Evolutionary conservation across 2,329 filamentous ascomycete genomes (phyloP).

Genomic region (Didymella keratinophila): DNA sequence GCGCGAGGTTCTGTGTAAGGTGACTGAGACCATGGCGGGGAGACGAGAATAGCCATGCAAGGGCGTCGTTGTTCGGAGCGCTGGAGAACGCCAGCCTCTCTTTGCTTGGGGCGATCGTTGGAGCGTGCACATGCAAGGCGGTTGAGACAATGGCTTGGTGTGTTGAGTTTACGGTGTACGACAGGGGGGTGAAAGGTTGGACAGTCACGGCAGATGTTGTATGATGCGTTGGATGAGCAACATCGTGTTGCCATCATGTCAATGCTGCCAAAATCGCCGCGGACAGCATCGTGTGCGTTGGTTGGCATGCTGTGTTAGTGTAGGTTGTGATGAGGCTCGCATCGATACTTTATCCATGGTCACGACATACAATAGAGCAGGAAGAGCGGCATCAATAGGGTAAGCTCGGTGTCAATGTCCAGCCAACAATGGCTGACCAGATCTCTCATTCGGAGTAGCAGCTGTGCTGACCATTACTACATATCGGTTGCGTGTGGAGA

Average conservation of each 20-base stretch:
- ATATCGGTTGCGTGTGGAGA: constrained; percentile 30
- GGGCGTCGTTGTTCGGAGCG: background rate
- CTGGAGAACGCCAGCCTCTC: background rate
- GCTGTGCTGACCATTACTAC: constrained; percentile 28
- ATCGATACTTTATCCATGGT: background rate
- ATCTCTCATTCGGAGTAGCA: constrained; percentile 26
- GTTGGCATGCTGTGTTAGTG: constrained; percentile 6
- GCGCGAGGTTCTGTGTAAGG: background rate
- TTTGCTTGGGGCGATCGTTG: background rate
- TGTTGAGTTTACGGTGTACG: background rate
- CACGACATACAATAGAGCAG: background rate
- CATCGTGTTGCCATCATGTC: background rate
- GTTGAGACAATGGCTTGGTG: constrained; percentile 2
- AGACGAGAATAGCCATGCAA: constrained; percentile 12
- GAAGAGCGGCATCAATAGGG: background rate
- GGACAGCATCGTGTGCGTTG: constrained; percentile 9
- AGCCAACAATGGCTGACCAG: constrained; percentile 19
- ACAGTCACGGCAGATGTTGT: constrained; percentile 14
- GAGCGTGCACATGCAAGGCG: constrained; percentile 15
- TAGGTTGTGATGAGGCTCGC: constrained; percentile 15
- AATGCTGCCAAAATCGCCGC: constrained; percentile 16
- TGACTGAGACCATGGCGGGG: constrained; percentile 3
- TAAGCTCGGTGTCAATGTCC: constrained; percentile 8
- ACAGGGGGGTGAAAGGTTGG: constrained; percentile 9
- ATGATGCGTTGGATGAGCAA: constrained; percentile 2